phyloP scores from a whole-genome alignment of 345 rosid species.

The Triadica sebifera region DNA sequence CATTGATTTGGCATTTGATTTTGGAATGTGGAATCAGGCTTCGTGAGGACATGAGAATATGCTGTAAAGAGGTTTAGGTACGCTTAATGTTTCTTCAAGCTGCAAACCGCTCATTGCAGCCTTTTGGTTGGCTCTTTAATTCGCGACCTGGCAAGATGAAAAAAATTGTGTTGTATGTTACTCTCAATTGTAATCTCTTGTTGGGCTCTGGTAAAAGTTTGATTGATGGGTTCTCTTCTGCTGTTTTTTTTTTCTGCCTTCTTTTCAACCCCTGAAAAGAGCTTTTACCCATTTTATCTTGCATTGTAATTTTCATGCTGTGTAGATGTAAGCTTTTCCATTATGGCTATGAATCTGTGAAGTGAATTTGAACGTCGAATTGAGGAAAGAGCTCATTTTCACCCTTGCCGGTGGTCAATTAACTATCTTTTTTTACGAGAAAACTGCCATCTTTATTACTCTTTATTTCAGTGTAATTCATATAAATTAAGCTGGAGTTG shows the following conservation, averaged over 20 bases:
- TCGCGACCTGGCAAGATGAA: slow-evolving; percentile 22
- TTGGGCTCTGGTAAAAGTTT: slow-evolving; percentile 14
- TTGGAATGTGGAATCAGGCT: slow-evolving; percentile 18
- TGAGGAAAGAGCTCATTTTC: too few relatives aligned
- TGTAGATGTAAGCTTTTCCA: neutral
- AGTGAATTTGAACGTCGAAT: too few relatives aligned
- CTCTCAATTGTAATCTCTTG: slow-evolving; percentile 15
- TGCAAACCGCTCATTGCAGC: slow-evolving; percentile 11
- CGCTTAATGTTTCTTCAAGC: slow-evolving; percentile 6
- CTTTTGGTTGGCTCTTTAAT: slow-evolving; percentile 5
- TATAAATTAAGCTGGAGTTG: too few relatives aligned
- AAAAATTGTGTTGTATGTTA: neutral
- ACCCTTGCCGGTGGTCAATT: too few relatives aligned
- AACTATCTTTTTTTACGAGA: too few relatives aligned
- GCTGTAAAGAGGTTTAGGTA: slow-evolving; percentile 11
- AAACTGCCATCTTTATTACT: too few relatives aligned
- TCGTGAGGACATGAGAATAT: neutral
- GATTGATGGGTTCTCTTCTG: slow-evolving; percentile 18
- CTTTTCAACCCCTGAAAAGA: neutral
- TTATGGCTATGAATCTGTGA: neutral
- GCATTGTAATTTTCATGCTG: neutral
- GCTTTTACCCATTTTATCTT: neutral
- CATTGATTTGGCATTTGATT: slow-evolving; percentile 13
- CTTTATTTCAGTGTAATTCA: too few relatives aligned
- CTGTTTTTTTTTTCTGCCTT: neutral